Conservation (phyloP, 148 eudicot genomes). For the Rhododendron griersonianum region DNA sequence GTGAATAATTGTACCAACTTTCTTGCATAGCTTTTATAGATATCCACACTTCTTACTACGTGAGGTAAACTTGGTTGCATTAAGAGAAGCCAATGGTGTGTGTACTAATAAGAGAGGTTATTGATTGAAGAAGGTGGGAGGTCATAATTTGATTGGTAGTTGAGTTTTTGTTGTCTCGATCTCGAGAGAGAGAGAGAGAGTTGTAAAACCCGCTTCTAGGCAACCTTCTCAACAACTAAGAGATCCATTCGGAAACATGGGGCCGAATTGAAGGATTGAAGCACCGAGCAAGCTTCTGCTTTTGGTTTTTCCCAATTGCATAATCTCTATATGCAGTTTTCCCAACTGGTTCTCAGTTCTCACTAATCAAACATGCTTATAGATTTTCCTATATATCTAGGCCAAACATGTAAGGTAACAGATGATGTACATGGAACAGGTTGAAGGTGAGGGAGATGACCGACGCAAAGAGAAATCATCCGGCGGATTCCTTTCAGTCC, state of each 20-base stretch:
- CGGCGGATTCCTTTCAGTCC: constrained; percentile 74
- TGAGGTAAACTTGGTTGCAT: neutral
- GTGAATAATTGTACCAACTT: neutral
- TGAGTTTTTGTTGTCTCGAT: too few relatives aligned
- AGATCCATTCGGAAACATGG: too few relatives aligned
- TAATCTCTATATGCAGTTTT: neutral
- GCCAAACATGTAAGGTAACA: neutral
- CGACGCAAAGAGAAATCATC: constrained; percentile 70
- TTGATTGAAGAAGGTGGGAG: neutral
- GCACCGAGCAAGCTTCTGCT: neutral
- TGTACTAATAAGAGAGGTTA: too few relatives aligned
- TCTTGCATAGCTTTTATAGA: neutral
- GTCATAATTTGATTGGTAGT: neutral
- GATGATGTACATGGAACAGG: constrained; percentile 38
- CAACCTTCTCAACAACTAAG: too few relatives aligned
- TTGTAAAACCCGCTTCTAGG: too few relatives aligned
- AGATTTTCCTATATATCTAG: neutral
- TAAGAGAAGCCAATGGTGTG: neutral
- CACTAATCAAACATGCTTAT: neutral
- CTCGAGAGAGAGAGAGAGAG: too few relatives aligned
- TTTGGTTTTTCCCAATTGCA: neutral
- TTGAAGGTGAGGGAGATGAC: constrained; percentile 66
- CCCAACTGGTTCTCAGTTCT: neutral
- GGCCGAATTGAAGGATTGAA: too few relatives aligned
- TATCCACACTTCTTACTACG: neutral